These are phyloP conservation scores for Xylaria sp. DNA, from an alignment of 2,329 filamentous ascomycete species.

Conservation along the genomic window DNA sequence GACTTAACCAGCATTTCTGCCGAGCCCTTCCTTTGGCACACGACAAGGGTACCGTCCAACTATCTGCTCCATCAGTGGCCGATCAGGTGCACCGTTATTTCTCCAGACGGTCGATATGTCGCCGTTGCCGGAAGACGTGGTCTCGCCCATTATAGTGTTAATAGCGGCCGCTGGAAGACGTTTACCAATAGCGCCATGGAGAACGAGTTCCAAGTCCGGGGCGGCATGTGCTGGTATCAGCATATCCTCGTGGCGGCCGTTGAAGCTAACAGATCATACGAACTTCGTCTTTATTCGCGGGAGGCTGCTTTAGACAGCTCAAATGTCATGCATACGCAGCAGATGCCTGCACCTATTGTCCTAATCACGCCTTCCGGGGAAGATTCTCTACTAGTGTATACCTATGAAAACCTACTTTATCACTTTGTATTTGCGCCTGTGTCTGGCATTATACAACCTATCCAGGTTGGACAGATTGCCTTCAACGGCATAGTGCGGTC, in stretches of 20 bases:
- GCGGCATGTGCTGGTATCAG: slow-evolving; percentile 99
- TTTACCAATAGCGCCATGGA: slow-evolving; percentile 85
- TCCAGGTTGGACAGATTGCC: slow-evolving; percentile 97
- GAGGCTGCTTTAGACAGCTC: slow-evolving; percentile 81
- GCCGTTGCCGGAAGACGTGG: slow-evolving; percentile 95
- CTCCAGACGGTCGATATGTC: slow-evolving; percentile 91
- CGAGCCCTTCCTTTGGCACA: slow-evolving; percentile 95
- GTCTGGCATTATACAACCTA: slow-evolving; percentile 76
- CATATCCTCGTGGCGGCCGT: slow-evolving; percentile 93
- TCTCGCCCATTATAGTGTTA: slow-evolving; percentile 93
- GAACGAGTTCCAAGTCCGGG: slow-evolving; percentile 90
- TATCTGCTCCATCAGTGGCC: slow-evolving; percentile 96
- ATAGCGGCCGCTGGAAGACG: slow-evolving; percentile 94
- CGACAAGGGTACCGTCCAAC: slow-evolving; percentile 81
- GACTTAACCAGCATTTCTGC: slow-evolving; percentile 92
- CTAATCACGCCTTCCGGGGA: slow-evolving; percentile 89
- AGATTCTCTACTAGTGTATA: slow-evolving; percentile 95
- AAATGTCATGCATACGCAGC: slow-evolving; percentile 79
- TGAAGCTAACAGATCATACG: slow-evolving; percentile 83
- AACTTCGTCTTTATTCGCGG: slow-evolving; percentile 92
- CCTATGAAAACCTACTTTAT: slow-evolving; percentile 93
- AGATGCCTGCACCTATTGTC: slow-evolving; percentile 86
- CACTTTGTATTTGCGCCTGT: slow-evolving; percentile 88
- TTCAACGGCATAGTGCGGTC: slow-evolving; percentile 97
- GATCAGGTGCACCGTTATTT: slow-evolving; percentile 86